These are phyloP conservation scores for Chlorella sp. DNA, from an alignment of 139 green algal genomes.

Conservation along the genomic window DNA sequence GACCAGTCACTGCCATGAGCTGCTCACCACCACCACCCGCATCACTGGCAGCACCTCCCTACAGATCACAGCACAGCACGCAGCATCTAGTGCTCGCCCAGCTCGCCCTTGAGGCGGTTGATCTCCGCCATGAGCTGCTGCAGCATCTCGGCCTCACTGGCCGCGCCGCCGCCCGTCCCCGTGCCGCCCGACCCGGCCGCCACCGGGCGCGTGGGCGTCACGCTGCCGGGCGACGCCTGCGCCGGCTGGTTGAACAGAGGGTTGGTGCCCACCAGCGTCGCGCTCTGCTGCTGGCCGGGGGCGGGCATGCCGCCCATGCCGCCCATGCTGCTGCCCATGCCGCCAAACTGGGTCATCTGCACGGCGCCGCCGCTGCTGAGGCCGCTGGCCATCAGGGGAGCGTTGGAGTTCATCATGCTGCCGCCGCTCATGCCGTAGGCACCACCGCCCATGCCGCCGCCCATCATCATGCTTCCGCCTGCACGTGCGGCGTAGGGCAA, in stretches of 20 bases:
- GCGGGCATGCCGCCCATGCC: constrained; percentile 5
- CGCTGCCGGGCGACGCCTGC: not conserved
- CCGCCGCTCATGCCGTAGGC: not conserved
- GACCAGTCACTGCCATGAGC: too few species aligned
- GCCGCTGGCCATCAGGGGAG: not conserved
- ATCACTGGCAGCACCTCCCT: too few species aligned
- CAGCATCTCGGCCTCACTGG: constrained; percentile 47
- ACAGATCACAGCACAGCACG: too few species aligned
- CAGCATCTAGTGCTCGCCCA: constrained; percentile 27
- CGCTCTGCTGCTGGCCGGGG: not conserved
- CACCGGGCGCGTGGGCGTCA: not conserved
- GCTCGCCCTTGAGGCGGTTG: constrained; percentile 33
- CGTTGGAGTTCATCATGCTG: not conserved
- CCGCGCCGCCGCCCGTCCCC: too few species aligned
- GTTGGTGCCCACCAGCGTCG: not conserved
- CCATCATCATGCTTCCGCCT: not conserved
- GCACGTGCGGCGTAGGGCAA: too few species aligned
- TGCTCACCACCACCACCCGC: too few species aligned
- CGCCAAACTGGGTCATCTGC: not conserved
- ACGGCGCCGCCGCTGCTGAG: constrained; percentile 1
- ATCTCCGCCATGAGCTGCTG: constrained; percentile 48
- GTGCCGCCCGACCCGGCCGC: not conserved
- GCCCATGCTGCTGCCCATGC: constrained; percentile 8
- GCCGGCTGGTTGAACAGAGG: constrained; percentile 15
- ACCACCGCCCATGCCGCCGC: not conserved